Conservation (phyloP, 2,329 filamentous ascomycete genomes). For the Paracoccidioides brasiliensis region DNA sequence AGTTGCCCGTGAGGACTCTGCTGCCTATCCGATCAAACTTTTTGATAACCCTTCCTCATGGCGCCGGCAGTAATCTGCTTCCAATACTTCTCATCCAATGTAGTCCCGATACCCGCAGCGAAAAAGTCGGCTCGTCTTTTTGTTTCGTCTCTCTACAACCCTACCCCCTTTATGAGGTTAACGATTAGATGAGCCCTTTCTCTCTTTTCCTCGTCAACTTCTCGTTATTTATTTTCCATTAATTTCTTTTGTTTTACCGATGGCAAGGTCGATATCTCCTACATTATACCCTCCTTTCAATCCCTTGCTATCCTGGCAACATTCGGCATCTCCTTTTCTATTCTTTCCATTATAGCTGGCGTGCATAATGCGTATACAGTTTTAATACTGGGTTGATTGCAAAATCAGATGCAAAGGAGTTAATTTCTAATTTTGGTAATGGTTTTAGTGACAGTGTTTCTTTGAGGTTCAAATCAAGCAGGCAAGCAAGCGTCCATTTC, state of each 20-base stretch:
- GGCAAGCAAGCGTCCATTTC: neutral
- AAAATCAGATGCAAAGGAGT: neutral
- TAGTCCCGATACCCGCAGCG: neutral
- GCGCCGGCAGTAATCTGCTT: constrained; percentile 7
- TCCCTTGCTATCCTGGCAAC: neutral
- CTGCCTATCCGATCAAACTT: constrained; percentile 2
- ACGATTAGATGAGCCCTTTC: neutral
- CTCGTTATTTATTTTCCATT: neutral
- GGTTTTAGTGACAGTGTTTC: neutral
- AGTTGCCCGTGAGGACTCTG: constrained; percentile 10
- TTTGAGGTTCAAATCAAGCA: neutral
- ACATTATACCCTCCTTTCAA: neutral
- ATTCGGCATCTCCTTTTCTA: neutral
- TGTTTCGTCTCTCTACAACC: neutral
- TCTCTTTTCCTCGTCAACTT: neutral
- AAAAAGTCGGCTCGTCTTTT: neutral
- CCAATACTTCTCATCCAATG: no score
- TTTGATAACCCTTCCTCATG: constrained; percentile 1
- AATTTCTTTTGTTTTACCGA: neutral
- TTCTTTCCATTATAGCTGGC: neutral
- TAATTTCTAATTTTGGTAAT: neutral
- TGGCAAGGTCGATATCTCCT: neutral
- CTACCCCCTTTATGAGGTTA: neutral
- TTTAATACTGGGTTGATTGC: neutral
- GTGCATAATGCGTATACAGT: neutral